Base-by-base conservation (phyloP, 2,329 filamentous ascomycete genomes). In the Exutisphaerella laricina region DNA sequence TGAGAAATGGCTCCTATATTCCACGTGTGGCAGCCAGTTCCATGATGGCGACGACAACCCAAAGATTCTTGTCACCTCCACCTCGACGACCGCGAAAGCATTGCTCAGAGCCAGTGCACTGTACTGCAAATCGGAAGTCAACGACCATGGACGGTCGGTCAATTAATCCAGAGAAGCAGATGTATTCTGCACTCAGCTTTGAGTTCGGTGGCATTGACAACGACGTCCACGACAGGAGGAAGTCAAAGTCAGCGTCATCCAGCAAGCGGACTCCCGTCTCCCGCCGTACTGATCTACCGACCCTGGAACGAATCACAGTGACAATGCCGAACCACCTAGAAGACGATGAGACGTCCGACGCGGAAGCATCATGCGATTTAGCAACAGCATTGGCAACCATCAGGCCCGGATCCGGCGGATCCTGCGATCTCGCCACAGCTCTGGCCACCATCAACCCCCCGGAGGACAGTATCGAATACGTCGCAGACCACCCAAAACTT, bases 1-100 rank as follows among this genome's bases (percentile, higher is more conserved):
- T 43, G 22, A 32, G 35, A 20, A 45, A 37, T 28, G 36, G 39
- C 12, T 28, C 39, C 14, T 51, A 44, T 40, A 41, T 50, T 10
- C 53, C 53, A 14, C 39, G 41, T 18, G 44, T 16, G 33, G 53
- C 48, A 17, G 48, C 48, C 9, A 48, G 33, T 30, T 42, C 51
- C 13, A 46, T 53, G 25, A 31, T 36, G 16, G 48, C 42, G 9
- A 53, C 53, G 10, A 34, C 50, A 14, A 48, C 47, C 6, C 22
- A 45, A 31, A 38, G 9, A 13, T 7, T 21, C 33, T 7, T 12
- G 6, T 7, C 23, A 7, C 6, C 23, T 26, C 23, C 23, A 7
- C 23, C 12, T 26, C 23, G 23, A 12, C 23, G 12, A 26, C 23
- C 6, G 23, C 23, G 23, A 26, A 6, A 26, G 12, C 23, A 12